Base-by-base conservation (phyloP, 148 eudicot species). In the Polygonum maritimum region DNA sequence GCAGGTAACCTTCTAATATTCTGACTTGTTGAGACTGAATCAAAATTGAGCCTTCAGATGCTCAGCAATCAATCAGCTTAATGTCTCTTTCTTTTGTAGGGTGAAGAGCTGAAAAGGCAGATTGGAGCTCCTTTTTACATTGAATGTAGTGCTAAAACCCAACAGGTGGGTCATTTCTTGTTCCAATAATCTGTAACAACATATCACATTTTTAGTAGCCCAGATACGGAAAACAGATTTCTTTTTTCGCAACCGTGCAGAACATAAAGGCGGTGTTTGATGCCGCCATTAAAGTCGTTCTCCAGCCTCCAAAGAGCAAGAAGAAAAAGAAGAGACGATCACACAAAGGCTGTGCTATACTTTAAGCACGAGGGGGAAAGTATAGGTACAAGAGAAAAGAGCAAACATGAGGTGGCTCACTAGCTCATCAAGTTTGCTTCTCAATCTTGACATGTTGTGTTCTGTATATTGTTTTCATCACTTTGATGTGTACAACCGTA, bases 211-310 rank as follows among this genome's bases (percentile, higher is more conserved):
- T 36, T 31, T 35, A 7, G 2, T 11, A 67, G 8, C 45, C 45
- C 4, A 22, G 38, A 52, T 54, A 35, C 38, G 65, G 13, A 33
- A 36, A 33, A 74, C 22, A 36, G 31, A 16, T 52, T n/a, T 7
- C 35, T 12, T 55, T 74, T 15, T 15, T 2, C 45, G 18, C 35
- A 69, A 63, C 71, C 31, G 48, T 85, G 79, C 93, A 92, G 97
- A 92, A 92, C 82, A 91, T 92, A 79, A 92, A 92, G 83, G 91
- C 90, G 44, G 97, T 92, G 14, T 92, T 92, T 76, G 97, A 92
- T 76, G 90, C 95, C 22, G 95, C 97, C 22, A 90, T 92, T 31
- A 92, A 92, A 79, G 89, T 90, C 52, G 95, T 92, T 82, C 90
- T 92, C 75, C 97, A 90, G 81, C 97, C 92, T 74, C 95, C 97